Conservation (phyloP, 768 basidiomycete genomes). For the Suillus clintonianus region DNA sequence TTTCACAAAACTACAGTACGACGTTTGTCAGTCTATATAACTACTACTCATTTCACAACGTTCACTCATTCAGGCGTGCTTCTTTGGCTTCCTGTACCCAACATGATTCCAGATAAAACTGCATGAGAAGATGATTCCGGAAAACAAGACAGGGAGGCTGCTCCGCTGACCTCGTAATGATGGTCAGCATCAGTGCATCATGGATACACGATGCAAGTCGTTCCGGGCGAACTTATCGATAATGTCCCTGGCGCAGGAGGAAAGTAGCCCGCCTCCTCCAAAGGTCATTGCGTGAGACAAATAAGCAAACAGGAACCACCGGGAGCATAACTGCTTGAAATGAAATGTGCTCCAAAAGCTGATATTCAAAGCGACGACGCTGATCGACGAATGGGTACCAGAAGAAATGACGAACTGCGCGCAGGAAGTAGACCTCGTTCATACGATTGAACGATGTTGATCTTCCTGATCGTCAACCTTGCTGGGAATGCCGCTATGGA, state of each 20-base stretch:
- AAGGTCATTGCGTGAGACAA: background rate
- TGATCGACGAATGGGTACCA: background rate
- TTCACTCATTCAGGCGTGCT: constrained; percentile 4
- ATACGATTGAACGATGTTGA: background rate
- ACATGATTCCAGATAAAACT: background rate
- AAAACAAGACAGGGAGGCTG: background rate
- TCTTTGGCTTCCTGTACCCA: background rate
- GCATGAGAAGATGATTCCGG: background rate
- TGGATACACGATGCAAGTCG: background rate
- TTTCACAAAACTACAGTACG: constrained; percentile 18
- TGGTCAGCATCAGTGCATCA: background rate
- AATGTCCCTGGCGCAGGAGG: background rate
- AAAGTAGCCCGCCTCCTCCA: background rate
- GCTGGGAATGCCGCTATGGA: background rate
- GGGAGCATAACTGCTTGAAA: background rate
- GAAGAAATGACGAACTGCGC: background rate
- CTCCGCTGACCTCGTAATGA: background rate
- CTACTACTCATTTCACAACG: constrained; percentile 15
- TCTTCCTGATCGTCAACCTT: background rate
- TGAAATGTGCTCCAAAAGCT: background rate
- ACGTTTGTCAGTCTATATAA: constrained; percentile 10
- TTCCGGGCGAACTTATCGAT: background rate
- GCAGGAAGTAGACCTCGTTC: background rate
- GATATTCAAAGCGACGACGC: background rate
- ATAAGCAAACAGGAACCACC: background rate